phyloP scores from a whole-genome alignment of 2,329 filamentous ascomycete species.

The Aulographum hederae region DNA sequence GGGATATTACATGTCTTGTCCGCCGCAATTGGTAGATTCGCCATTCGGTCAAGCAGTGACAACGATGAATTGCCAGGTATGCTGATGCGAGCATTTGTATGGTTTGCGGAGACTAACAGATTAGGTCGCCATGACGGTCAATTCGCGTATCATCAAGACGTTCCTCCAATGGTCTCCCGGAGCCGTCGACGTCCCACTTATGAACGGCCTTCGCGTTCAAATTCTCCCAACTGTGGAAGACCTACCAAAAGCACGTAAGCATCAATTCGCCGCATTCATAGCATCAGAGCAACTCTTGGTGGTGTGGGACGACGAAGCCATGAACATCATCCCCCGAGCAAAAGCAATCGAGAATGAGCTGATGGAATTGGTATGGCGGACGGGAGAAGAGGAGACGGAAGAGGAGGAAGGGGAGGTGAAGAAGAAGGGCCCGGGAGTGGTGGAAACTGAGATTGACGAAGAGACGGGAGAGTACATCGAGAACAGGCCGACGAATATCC shows the following conservation, averaged over 20 bases:
- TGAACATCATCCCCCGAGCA: conserved; percentile 50
- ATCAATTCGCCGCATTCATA: conserved; percentile 67
- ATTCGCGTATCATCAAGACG: conserved; percentile 61
- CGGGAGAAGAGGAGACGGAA: conserved; percentile 24
- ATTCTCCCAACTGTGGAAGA: conserved; percentile 56
- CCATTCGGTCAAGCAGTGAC: conserved; percentile 45
- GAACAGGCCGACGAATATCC: conserved; percentile 46
- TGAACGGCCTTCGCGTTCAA: conserved; percentile 60
- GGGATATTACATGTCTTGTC: conserved; percentile 56
- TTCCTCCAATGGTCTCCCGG: conserved; percentile 57
- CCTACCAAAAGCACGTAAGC: conserved; percentile 51
- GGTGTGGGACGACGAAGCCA: conserved; percentile 68
- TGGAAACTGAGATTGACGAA: conserved; percentile 44
- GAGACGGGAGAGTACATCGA: conserved; percentile 53
- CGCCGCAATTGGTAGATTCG: conserved; percentile 43
- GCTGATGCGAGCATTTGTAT: conserved; percentile 8
- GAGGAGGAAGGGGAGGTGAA: conserved; percentile 35
- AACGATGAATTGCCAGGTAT: conserved; percentile 53
- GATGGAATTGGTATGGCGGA: conserved; percentile 60
- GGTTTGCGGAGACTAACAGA: conserved; percentile 3
- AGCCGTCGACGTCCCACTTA: conserved; percentile 55
- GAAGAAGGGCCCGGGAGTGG: conserved; percentile 30
- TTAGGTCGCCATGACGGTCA: conserved; percentile 63
- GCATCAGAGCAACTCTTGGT: conserved; percentile 51
- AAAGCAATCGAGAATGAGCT: conserved; percentile 57